These are phyloP conservation scores for Dryas octopetala DNA, from an alignment of 306 rosid species.

Conservation along the genomic window DNA sequence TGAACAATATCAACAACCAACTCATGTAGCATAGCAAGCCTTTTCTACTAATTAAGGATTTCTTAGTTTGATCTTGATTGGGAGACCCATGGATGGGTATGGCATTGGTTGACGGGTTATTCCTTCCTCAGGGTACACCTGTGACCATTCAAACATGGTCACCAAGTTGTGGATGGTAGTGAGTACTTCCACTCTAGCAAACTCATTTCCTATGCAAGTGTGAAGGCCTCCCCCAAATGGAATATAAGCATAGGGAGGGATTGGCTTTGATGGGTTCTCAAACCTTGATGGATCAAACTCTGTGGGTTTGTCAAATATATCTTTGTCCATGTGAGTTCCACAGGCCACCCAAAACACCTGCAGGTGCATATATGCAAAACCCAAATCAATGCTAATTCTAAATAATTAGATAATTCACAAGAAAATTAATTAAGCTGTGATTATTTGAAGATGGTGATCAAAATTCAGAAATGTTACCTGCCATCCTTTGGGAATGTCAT, in stretches of 20 bases:
- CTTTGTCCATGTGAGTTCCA: constrained; percentile 44
- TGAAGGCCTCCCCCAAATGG: constrained; percentile 53
- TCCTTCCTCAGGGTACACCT: constrained; percentile 32
- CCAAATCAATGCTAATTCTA: background rate
- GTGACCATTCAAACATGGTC: constrained; percentile 48
- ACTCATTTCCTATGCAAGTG: constrained; percentile 51
- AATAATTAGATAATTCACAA: background rate
- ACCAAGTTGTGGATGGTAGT: constrained; percentile 46
- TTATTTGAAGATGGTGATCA: background rate
- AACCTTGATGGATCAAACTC: constrained; percentile 50
- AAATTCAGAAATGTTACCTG: constrained; percentile 27
- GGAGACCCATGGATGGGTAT: constrained; percentile 50
- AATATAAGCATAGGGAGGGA: constrained; percentile 48
- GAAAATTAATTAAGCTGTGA: background rate
- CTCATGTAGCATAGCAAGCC: background rate
- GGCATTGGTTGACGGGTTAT: constrained; percentile 54
- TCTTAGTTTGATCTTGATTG: constrained; percentile 44
- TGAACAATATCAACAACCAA: background rate
- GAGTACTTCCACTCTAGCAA: constrained; percentile 51
- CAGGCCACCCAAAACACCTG: constrained; percentile 46
- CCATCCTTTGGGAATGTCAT: constrained; percentile 60
- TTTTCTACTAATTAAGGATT: background rate
- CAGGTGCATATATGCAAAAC: background rate
- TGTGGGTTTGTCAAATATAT: constrained; percentile 37
- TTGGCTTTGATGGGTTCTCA: constrained; percentile 44